Conservation (phyloP, 2,329 filamentous ascomycete species). For the Fusarium sp. region DNA sequence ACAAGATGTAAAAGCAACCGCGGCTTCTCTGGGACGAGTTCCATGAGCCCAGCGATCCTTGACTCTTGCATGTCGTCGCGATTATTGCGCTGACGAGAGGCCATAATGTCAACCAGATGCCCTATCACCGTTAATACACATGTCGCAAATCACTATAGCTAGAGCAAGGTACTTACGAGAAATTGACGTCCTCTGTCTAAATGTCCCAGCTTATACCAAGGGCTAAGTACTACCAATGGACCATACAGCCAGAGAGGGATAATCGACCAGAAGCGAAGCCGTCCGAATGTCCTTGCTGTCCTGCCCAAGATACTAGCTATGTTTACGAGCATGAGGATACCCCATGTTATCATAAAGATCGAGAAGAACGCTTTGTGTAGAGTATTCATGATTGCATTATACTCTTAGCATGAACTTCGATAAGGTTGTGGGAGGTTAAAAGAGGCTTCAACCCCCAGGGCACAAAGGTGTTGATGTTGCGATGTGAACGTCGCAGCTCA, state of each 20-base stretch:
- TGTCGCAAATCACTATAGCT: accelerated
- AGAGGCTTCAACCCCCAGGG: too few relatives aligned
- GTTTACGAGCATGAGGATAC: not conserved
- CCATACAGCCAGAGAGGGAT: conserved; percentile 3
- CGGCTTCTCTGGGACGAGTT: not conserved
- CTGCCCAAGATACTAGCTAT: not conserved
- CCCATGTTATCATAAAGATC: conserved; percentile 7
- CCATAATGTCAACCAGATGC: conserved; percentile 19
- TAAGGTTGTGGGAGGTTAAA: too few relatives aligned
- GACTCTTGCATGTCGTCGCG: not conserved
- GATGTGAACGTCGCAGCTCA: not conserved
- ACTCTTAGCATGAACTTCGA: accelerated
- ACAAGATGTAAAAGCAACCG: conserved; percentile 9
- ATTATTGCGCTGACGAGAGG: conserved; percentile 1
- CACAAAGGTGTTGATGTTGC: not conserved
- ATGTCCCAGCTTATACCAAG: not conserved
- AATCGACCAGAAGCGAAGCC: conserved; percentile 11
- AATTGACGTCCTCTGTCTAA: conserved; percentile 5
- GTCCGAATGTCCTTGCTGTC: not conserved
- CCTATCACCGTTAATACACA: not conserved
- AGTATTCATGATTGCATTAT: not conserved
- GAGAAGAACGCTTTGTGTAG: conserved; percentile 17
- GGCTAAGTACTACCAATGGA: not conserved
- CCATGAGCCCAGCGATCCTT: not conserved
- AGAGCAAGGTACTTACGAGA: not conserved